Percentiles rank a stretch among this genome's conserved stretches.
Conservation (phyloP, 1,139 yeast genomes). For the Protomyces arabidopsidicola region DNA sequence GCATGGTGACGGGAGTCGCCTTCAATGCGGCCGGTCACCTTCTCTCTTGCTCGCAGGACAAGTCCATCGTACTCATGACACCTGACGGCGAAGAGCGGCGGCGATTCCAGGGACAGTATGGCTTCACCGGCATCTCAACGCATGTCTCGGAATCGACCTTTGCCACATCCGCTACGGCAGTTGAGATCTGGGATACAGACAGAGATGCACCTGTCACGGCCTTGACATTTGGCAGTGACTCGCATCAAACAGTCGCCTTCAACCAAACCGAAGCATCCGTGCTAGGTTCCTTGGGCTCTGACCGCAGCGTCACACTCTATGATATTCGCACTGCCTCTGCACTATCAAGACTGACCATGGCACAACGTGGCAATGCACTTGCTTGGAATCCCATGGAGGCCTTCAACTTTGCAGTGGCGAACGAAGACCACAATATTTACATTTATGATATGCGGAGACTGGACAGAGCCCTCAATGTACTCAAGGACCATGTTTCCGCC, state of each 20-base stretch:
- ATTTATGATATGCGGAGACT: constrained; percentile 95
- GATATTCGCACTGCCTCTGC: constrained; percentile 92
- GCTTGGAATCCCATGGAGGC: constrained; percentile 99
- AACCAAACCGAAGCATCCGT: constrained; percentile 87
- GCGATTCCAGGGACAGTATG: constrained; percentile 77
- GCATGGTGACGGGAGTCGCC: constrained; percentile 79
- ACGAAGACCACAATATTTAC: constrained; percentile 92
- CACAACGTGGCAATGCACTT: constrained; percentile 73
- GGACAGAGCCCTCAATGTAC: constrained; percentile 70
- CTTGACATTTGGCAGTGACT: constrained; percentile 95
- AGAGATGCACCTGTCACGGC: constrained; percentile 72
- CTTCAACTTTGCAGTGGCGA: constrained; percentile 82
- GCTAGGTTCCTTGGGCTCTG: constrained; percentile 87
- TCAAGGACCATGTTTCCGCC: constrained; percentile 94
- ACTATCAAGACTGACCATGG: constrained; percentile 78
- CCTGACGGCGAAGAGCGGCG: constrained; percentile 44
- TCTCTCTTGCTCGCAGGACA: constrained; percentile 87
- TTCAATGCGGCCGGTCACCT: constrained; percentile 67
- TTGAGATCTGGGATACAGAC: constrained; percentile 83
- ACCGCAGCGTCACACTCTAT: constrained; percentile 81
- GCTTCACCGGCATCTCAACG: constrained; percentile 81
- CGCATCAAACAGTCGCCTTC: constrained; percentile 73
- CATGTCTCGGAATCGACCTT: constrained; percentile 69
- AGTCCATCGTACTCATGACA: constrained; percentile 81
- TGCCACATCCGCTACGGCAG: constrained; percentile 87